phyloP scores from a whole-genome alignment of 495 filamentous ascomycete genomes.

The Hypoxylon subgilvum region DNA sequence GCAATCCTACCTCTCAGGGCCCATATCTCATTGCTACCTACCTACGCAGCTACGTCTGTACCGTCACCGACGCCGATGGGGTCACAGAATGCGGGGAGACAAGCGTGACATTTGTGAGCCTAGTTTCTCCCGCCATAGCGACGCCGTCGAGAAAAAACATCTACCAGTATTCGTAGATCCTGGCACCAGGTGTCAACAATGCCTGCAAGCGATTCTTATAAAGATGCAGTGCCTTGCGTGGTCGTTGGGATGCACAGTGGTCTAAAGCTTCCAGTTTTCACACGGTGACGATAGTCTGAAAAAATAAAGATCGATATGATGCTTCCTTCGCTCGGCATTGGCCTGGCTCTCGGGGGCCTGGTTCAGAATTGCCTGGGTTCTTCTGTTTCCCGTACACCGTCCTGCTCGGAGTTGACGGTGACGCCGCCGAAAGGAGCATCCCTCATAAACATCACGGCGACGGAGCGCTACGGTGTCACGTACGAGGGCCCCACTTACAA shows the following conservation, averaged over 20 bases:
- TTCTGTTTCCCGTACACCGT: not conserved
- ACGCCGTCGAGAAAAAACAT: not conserved
- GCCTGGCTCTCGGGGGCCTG: constrained; percentile 16
- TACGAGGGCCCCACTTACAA: constrained; percentile 5
- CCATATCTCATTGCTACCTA: no score
- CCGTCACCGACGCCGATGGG: no score
- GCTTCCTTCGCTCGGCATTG: not conserved
- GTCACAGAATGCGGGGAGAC: not conserved
- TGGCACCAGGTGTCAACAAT: not conserved
- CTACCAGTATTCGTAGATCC: not conserved
- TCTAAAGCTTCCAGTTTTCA: not conserved
- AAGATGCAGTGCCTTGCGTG: not conserved
- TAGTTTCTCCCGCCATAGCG: not conserved
- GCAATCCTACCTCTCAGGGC: no score
- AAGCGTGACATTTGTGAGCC: not conserved
- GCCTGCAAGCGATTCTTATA: not conserved
- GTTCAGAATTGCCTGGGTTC: constrained; percentile 5
- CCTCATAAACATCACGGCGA: constrained; percentile 22
- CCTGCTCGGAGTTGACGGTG: constrained; percentile 15
- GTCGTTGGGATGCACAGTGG: not conserved
- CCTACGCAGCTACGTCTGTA: no score
- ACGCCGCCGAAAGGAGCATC: constrained; percentile 17
- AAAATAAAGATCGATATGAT: not conserved
- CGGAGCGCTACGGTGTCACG: constrained; percentile 27
- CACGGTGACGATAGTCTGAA: not conserved